Base-by-base conservation (phyloP, 2,329 filamentous ascomycete genomes). In the Fusarium pseudocircinatum region DNA sequence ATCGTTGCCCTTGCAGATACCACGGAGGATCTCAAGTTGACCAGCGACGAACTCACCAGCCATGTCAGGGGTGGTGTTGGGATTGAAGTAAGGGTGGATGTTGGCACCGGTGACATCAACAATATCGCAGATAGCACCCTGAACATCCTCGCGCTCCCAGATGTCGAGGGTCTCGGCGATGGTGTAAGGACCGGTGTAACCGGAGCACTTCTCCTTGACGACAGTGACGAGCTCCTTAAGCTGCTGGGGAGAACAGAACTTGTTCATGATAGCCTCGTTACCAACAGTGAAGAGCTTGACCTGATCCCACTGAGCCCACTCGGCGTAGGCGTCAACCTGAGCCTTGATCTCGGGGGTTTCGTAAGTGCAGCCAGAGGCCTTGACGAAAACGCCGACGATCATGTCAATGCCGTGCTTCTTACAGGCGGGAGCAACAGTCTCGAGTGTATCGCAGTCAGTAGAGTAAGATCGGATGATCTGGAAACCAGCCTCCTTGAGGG, bases 41-140 rank as follows among this genome's bases (percentile, higher is more conserved):
- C 86, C 80, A 74, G 87, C 84, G 77, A 95, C 93, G 82, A 98
- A 98, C 59, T 85, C 81, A 81, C 96, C 96, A 62, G 95, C 95
- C 57, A 88, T 79, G 8, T 83, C 78, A 69, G 95, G 89, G 30
- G 84, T 80, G 73, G 92, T 88, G 66, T 88, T 85, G 50, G 90
- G 81, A 87, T 97, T 97, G 92, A 98, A 98, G 92, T 93, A 98
- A 76, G 95, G 91, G 86, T 98, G 95, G 79, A 97, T 91, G 88
- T 98, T 97, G 83, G 90, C 91, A 83, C 92, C 93, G 42, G 94
- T 88, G 70, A 97, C 86, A 80, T 97, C 95, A 67, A 98, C 87
- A 78, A 87, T 88, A 40, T 79, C 78, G 88, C 96, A 98, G 71
- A 98, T 88, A 54, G 83, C 83, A 37, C 81, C 78, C 63, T 87